Conservation (phyloP, 805 yeast species). For the Dipodascus albidus region DNA sequence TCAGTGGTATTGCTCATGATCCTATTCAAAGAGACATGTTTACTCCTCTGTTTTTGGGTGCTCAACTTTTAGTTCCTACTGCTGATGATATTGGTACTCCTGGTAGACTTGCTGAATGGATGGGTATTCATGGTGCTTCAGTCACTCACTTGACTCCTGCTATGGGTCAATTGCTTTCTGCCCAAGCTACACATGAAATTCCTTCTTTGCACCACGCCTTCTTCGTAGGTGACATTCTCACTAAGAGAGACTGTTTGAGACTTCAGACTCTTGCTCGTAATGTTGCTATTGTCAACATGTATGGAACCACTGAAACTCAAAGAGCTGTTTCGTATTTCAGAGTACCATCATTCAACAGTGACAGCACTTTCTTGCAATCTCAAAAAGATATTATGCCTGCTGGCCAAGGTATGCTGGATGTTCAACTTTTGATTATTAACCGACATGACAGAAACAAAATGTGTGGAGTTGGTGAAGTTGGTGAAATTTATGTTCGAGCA, state of each 20-base stretch:
- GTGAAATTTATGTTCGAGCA: slow-evolving; percentile 96
- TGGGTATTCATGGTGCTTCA: slow-evolving; percentile 80
- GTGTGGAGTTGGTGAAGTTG: slow-evolving; percentile 98
- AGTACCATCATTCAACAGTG: slow-evolving; percentile 59
- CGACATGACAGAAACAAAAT: slow-evolving; percentile 78
- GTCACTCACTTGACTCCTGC: slow-evolving; percentile 99
- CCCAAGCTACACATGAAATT: slow-evolving; percentile 84
- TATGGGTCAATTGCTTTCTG: slow-evolving; percentile 95
- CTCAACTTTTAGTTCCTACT: slow-evolving; percentile 85
- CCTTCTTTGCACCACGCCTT: slow-evolving; percentile 89
- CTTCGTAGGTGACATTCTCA: slow-evolving; percentile 94
- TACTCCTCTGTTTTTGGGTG: slow-evolving; percentile 94
- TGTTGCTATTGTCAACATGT: slow-evolving; percentile 89
- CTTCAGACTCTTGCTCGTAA: slow-evolving; percentile 87
- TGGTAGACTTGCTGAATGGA: slow-evolving; percentile 95
- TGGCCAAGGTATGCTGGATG: slow-evolving; percentile 94
- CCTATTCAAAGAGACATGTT: slow-evolving; percentile 99
- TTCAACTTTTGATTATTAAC: slow-evolving; percentile 87
- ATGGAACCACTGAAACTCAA: slow-evolving; percentile 98
- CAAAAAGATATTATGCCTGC: slow-evolving; percentile 98
- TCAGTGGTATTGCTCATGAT: slow-evolving; percentile 97
- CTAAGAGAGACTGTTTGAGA: slow-evolving; percentile 93
- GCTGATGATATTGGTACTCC: slow-evolving; percentile 98
- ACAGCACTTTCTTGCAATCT: slow-evolving; percentile 63
- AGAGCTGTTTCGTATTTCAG: slow-evolving; percentile 93